A percentile compares a stretch with the other conserved stretches of the same genome.
phyloP scores from a whole-genome alignment of 1,284 basidiomycete species.

The Marasmius fiardii region DNA sequence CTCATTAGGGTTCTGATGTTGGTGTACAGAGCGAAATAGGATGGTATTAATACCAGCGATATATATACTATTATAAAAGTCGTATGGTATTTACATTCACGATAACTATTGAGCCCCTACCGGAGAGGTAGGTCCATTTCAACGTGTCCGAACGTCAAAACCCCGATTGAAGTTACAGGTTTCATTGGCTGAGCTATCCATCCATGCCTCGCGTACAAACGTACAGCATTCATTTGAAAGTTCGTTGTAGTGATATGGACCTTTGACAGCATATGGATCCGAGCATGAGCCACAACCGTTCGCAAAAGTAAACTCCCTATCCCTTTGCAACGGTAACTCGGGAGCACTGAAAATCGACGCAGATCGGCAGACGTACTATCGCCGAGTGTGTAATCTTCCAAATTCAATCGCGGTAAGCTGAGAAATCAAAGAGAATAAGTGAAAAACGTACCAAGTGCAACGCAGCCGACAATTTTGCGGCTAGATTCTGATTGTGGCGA shows the following conservation, averaged over 20 bases:
- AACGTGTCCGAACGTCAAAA: conserved; percentile 1
- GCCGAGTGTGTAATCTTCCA: background rate
- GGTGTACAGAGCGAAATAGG: too few species aligned
- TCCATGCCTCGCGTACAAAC: conserved; percentile 1
- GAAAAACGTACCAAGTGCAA: background rate
- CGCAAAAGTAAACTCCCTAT: background rate
- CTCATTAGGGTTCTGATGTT: too few species aligned
- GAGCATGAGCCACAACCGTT: background rate
- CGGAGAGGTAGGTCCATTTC: background rate
- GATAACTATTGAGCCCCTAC: background rate
- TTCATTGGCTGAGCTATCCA: conserved; percentile 4
- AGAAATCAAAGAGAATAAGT: background rate
- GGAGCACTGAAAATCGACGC: background rate
- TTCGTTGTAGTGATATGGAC: background rate
- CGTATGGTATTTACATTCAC: background rate
- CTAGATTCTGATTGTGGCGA: background rate
- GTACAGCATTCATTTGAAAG: conserved; percentile 3
- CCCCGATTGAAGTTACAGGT: background rate
- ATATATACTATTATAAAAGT: too few species aligned
- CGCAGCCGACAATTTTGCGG: background rate
- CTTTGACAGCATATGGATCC: background rate
- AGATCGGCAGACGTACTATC: conserved; percentile 1
- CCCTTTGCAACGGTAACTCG: background rate
- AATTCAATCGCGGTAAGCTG: background rate
- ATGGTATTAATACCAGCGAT: too few species aligned